phyloP scores from a whole-genome alignment of 73 alveolate genomes.

The Durusdinium trenchii region DNA sequence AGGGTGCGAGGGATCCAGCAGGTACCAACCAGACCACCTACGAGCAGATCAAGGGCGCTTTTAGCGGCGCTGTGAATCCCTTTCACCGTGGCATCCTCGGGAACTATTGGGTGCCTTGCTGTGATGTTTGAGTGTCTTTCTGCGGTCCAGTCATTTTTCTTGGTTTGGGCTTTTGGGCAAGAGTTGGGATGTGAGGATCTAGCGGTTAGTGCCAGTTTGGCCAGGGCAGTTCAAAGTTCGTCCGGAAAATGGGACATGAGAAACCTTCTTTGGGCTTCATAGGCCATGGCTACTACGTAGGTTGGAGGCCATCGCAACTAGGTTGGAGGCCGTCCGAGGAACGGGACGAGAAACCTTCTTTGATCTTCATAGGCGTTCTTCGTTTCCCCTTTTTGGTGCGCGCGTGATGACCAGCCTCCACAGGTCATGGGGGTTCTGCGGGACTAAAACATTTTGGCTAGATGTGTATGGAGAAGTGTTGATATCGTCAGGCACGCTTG shows the following conservation, averaged over 20 bases:
- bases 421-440: too few species aligned
- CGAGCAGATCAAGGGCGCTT: slow-evolving; percentile 95
- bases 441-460: neutral
- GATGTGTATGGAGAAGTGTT: neutral
- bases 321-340: too few species aligned
- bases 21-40: slow-evolving; percentile 96
- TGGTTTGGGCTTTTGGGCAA: neutral
- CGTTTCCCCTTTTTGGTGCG: too few species aligned
- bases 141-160: neutral
- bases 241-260: too few species aligned
- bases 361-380: too few species aligned
- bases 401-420: too few species aligned
- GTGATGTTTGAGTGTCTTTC: neutral
- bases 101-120: slow-evolving; percentile 68
- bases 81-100: slow-evolving; percentile 86
- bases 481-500: neutral
- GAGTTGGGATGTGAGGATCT: neutral
- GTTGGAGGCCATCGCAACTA: too few species aligned
- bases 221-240: too few species aligned
- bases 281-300: too few species aligned
- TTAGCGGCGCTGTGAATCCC: slow-evolving; percentile 55
- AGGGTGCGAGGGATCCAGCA: neutral
- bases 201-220: too few species aligned
- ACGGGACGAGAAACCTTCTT: too few species aligned
- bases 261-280: too few species aligned